Evolutionary conservation across 371 early-diverging fungal genomes (phyloP), one percentile per base, ranked within the genome.

Genomic region (Mucor indicus): DNA sequence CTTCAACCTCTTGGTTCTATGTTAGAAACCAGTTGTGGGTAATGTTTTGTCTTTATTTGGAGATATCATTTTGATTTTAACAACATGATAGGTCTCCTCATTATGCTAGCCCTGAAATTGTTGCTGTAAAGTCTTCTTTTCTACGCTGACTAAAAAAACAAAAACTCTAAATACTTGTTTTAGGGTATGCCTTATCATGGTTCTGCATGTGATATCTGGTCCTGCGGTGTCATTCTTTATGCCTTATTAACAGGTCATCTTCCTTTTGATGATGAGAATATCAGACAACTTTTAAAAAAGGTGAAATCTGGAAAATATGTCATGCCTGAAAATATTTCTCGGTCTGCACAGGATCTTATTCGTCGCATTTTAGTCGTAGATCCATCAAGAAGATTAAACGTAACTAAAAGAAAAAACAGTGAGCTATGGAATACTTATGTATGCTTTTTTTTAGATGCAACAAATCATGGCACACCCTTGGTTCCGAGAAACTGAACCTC

Each of bases 101-200:
- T 60, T 95, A 94, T 77, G 95, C 94, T 32, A 86, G 90, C 48
- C 97, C 97, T 22, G 97, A 96, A 71, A 88, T 96, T 50, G 90
- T 94, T 43, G 83, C 82, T 54, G 86, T 70, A 64, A 55, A 53
- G 49, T 27, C n/a, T n/a, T n/a, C n/a, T n/a, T n/a, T n/a, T n/a
- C n/a, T n/a, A n/a, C n/a, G n/a, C n/a, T n/a, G n/a, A n/a, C n/a
- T n/a, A n/a, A n/a, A n/a, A n/a, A n/a, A n/a, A n/a, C n/a, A n/a
- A n/a, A n/a, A n/a, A n/a, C n/a, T n/a, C n/a, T n/a, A n/a, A n/a
- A n/a, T n/a, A n/a, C n/a, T n/a, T n/a, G n/a, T 90, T 20, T 72
- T 44, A 75, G 80, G 87, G 89, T 8, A 75, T 83, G 32, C 75
- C 77, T 8, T 89, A 92, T 51, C 69, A 72, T 48, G 93, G 87